Base-by-base conservation (phyloP, 495 filamentous ascomycete genomes). In the Penicillium subrubescens region DNA sequence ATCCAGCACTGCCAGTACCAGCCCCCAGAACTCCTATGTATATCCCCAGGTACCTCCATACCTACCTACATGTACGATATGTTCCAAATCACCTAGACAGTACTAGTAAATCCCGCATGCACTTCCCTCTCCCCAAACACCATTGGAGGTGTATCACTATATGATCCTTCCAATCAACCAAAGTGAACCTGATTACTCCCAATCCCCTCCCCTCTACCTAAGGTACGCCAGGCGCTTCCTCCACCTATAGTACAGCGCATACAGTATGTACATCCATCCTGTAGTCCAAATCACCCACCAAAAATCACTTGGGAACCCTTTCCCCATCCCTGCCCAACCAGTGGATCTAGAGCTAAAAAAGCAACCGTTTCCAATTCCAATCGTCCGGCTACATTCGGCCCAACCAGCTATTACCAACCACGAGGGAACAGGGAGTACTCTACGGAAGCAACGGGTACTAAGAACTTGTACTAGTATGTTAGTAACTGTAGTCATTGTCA, bases 321-420 rank as follows among this genome's bases (percentile, higher is more conserved):
- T 14, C 3, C 35, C 55, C 8, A n/a, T 44, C 55, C 34, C 34
- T 31, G 55, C 55, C 55, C 55, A 41, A 41, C 55, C 55, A 43
- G 34, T 27, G 55, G 55, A 43, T 27, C 50, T 2, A 17, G 14
- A 33, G 55, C 11, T 23, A 19, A 37, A 21, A 21, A 25, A 59
- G 6, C 46, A n/a, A 35, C 54, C 54, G 34, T 50, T 56, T 23
- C 25, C 25, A 27, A 27, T 27, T 27, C 25, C 25, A 27, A 27
- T 27, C 63, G 51, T 39, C 63, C 67, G 67, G 67, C 58, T 70
- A 67, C 52, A 29, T 54, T 66, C 67, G 67, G 67, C 63, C 67
- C 63, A 63, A 62, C 23, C 39, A n/a, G n/a, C n/a, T n/a, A n/a
- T n/a, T n/a, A n/a, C n/a, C n/a, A n/a, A n/a, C n/a, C n/a, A n/a